Conservation (phyloP, 179 eudicot species). For the Actinidia arguta region DNA sequence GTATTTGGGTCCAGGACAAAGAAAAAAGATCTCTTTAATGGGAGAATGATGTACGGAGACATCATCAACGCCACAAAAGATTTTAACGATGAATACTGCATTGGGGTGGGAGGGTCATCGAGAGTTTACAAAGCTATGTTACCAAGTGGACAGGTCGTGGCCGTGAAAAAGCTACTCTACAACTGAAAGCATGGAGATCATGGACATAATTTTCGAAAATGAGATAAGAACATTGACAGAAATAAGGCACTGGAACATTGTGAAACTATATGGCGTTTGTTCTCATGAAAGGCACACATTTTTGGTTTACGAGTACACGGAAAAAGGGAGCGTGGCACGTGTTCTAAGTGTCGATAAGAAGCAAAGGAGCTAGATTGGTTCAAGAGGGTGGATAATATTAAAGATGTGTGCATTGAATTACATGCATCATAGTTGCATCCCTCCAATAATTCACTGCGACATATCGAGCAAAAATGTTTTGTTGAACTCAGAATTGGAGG, state of each 20-base stretch:
- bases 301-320: slow-evolving; percentile 31
- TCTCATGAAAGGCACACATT: slow-evolving; percentile 21
- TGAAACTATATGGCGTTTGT: slow-evolving; percentile 39
- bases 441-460: slow-evolving; percentile 21
- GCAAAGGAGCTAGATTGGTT: slow-evolving; percentile 5
- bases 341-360: background rate
- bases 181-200: slow-evolving; percentile 14
- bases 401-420: slow-evolving; percentile 16
- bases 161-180: slow-evolving; percentile 37
- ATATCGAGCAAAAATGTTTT: slow-evolving; percentile 25
- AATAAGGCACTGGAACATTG: slow-evolving; percentile 42
- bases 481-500: background rate
- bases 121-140: slow-evolving; percentile 33
- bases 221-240: slow-evolving; percentile 34
- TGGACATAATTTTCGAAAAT: slow-evolving; percentile 24
- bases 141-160: slow-evolving; percentile 32
- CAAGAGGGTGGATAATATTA: slow-evolving; percentile 11
- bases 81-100: slow-evolving; percentile 24
- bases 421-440: slow-evolving; percentile 17
- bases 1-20: too few species aligned
- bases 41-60: slow-evolving; percentile 22
- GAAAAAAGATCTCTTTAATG: background rate
- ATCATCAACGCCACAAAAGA: slow-evolving; percentile 26
- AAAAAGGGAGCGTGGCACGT: slow-evolving; percentile 12
- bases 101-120: slow-evolving; percentile 31